Percentiles rank a stretch among this genome's conserved stretches.
Conservation (phyloP, 768 basidiomycete genomes). For the Rubroboletus satanas region DNA sequence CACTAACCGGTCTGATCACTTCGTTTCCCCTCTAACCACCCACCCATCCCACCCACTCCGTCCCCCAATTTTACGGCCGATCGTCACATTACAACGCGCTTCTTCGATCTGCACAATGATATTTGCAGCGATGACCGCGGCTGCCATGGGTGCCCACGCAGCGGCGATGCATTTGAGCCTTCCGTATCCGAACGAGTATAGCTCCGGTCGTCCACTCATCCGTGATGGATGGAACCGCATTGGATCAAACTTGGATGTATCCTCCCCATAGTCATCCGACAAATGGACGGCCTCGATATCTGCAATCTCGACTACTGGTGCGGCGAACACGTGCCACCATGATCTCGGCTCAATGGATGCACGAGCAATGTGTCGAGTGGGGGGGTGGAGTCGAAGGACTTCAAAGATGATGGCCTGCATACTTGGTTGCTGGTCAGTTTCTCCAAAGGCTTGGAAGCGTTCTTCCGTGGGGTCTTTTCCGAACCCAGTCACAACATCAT, state of each 20-base stretch:
- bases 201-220: constrained; percentile 19
- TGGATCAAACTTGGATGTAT: constrained; percentile 45
- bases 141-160: constrained; percentile 56
- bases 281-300: constrained; percentile 22
- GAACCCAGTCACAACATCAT: constrained; percentile 24
- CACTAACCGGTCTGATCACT: neutral
- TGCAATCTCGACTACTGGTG: constrained; percentile 18
- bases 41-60: constrained; percentile 51
- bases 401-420: constrained; percentile 27
- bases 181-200: constrained; percentile 47
- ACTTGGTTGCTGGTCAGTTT: constrained; percentile 12
- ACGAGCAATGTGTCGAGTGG: constrained; percentile 24
- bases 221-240: constrained; percentile 35
- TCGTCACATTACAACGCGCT: constrained; percentile 14
- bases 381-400: constrained; percentile 29
- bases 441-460: constrained; percentile 14
- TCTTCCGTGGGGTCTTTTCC: constrained; percentile 23
- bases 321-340: constrained; percentile 14
- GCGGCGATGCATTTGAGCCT: constrained; percentile 38
- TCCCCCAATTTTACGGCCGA: constrained; percentile 31
- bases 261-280: constrained; percentile 23
- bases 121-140: constrained; percentile 44
- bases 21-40: constrained; percentile 13
- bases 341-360: neutral
- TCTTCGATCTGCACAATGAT: constrained; percentile 35